A percentile compares a stretch with the other conserved stretches of the same genome.
Evolutionary conservation across 306 rosid species (phyloP).

Genomic region (Prinsepia uniflora): DNA sequence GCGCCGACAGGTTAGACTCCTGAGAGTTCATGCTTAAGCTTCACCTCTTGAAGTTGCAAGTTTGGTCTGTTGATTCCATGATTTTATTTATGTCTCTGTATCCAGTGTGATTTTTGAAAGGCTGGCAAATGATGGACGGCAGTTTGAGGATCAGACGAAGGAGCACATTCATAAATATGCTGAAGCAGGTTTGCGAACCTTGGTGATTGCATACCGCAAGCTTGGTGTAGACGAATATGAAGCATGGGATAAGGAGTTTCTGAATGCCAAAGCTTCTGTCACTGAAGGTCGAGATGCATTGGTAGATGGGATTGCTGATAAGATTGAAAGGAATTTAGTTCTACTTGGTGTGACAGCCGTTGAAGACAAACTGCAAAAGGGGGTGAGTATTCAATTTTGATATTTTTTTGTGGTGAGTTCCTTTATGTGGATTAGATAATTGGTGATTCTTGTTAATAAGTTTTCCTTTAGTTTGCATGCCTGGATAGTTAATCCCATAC

Average conservation of each 20-base stretch:
- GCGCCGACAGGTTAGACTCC: conserved; percentile 82
- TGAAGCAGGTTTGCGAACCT: conserved; percentile 85
- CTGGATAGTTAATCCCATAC: conserved; percentile 22
- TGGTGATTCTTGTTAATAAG: not conserved
- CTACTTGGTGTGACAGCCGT: conserved; percentile 92
- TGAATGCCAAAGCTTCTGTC: conserved; percentile 55
- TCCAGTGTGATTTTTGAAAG: conserved; percentile 72
- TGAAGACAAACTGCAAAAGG: conserved; percentile 82
- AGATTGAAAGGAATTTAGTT: conserved; percentile 61
- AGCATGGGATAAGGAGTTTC: conserved; percentile 59
- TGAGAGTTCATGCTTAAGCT: conserved; percentile 17
- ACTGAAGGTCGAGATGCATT: conserved; percentile 47
- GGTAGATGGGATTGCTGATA: conserved; percentile 56
- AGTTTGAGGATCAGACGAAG: conserved; percentile 66
- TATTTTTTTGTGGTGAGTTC: not conserved
- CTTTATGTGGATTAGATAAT: not conserved
- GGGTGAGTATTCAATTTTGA: conserved; percentile 42
- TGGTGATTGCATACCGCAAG: conserved; percentile 60
- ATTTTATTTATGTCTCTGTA: conserved; percentile 25
- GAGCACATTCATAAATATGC: conserved; percentile 64
- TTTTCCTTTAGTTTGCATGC: conserved; percentile 5
- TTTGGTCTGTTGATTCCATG: conserved; percentile 26
- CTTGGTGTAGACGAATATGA: conserved; percentile 60
- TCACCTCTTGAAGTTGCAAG: conserved; percentile 19
- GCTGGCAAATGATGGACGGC: conserved; percentile 59